Conservation (phyloP, 106 monocot genomes). For the Acanthochlamys bracteata region DNA sequence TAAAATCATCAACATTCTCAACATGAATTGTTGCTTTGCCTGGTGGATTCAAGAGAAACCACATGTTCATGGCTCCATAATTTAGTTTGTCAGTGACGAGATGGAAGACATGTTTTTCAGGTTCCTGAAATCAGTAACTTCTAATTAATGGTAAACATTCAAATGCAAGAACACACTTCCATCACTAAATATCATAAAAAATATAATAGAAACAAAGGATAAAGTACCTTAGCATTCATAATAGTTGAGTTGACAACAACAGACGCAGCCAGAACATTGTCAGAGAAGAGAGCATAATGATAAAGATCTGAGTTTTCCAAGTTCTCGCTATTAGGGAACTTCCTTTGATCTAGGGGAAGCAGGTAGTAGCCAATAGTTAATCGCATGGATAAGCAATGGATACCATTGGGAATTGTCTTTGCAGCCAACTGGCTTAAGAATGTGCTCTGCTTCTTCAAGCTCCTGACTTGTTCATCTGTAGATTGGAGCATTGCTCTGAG, state of each 20-base stretch:
- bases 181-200: no score
- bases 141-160: neutral
- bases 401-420: constrained; percentile 73
- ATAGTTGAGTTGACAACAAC: constrained; percentile 81
- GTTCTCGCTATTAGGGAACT: constrained; percentile 57
- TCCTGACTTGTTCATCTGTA: constrained; percentile 60
- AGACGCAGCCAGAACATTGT: constrained; percentile 76
- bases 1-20: constrained; percentile 71
- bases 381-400: constrained; percentile 72
- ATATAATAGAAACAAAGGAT: neutral
- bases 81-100: constrained; percentile 75
- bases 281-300: constrained; percentile 77
- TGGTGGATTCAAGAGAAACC: constrained; percentile 74
- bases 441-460: constrained; percentile 73
- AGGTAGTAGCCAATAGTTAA: constrained; percentile 63
- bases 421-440: constrained; percentile 73
- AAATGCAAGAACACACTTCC: no score
- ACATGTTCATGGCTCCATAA: constrained; percentile 88
- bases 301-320: constrained; percentile 55
- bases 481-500: constrained; percentile 71
- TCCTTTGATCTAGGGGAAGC: constrained; percentile 49
- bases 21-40: constrained; percentile 71
- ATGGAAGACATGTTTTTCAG: constrained; percentile 79
- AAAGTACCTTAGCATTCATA: constrained; percentile 63
- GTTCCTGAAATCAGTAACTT: constrained; percentile 36